These are phyloP conservation scores for Anisodus acutangulus DNA, from an alignment of 257 asterid species.

Conservation along the genomic window DNA sequence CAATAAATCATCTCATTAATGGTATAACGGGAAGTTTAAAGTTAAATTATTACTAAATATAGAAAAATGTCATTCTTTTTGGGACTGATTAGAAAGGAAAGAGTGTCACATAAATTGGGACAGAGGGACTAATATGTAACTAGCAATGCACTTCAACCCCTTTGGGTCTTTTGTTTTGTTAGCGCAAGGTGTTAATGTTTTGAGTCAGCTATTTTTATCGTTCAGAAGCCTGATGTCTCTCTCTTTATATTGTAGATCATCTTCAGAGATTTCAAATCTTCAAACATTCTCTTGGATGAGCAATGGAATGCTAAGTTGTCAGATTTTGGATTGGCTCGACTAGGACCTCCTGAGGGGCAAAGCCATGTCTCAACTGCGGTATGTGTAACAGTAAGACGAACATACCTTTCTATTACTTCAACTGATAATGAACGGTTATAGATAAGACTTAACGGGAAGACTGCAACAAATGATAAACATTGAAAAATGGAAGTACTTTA, in stretches of 20 bases:
- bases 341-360: constrained; percentile 57
- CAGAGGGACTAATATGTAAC: background rate
- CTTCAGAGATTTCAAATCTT: constrained; percentile 56
- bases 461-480: too few relatives aligned
- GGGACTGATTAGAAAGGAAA: too few relatives aligned
- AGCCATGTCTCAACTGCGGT: constrained; percentile 66
- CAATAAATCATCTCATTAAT: too few relatives aligned
- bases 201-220: background rate
- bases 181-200: background rate
- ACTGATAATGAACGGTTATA: too few relatives aligned
- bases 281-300: constrained; percentile 56
- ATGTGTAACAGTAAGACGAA: constrained; percentile 5
- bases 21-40: too few relatives aligned
- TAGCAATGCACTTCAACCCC: constrained; percentile 10
- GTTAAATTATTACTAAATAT: too few relatives aligned
- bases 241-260: constrained; percentile 43
- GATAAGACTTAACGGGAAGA: too few relatives aligned
- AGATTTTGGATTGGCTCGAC: constrained; percentile 60
- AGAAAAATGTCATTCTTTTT: too few relatives aligned
- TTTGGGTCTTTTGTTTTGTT: background rate
- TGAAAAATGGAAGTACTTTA: too few relatives aligned
- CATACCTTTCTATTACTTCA: too few relatives aligned
- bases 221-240: constrained; percentile 21
- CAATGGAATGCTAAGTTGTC: constrained; percentile 56
- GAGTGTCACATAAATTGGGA: too few relatives aligned